These are phyloP conservation scores for Picea sitchensis DNA, from an alignment of 75 land plant species.

Conservation along the genomic window DNA sequence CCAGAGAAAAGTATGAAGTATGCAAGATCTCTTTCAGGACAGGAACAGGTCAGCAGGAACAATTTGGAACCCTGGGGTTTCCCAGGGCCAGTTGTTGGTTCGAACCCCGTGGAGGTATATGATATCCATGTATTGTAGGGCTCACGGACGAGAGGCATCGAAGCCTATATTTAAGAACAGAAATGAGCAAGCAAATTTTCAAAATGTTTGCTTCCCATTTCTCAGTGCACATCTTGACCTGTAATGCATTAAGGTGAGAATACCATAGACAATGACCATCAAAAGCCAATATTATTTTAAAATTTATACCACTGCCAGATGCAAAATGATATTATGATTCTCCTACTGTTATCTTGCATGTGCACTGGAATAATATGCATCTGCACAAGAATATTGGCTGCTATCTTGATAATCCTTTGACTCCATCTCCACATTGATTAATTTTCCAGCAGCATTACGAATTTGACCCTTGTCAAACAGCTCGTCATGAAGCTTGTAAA, in stretches of 20 bases:
- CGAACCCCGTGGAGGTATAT: background rate
- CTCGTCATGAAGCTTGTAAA: slow-evolving; percentile 28
- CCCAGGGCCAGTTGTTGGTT: background rate
- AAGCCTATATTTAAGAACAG: background rate
- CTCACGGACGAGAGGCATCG: background rate
- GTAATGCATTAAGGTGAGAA: background rate
- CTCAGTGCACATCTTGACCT: background rate
- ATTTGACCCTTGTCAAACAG: slow-evolving; percentile 18
- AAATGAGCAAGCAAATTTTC: background rate
- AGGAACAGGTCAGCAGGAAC: background rate
- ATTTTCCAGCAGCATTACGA: slow-evolving; percentile 1
- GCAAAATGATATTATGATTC: background rate
- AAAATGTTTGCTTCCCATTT: background rate
- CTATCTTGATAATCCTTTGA: slow-evolving; percentile 1
- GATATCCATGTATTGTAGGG: background rate
- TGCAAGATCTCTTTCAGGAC: background rate
- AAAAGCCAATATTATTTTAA: background rate
- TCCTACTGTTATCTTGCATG: slow-evolving; percentile 3
- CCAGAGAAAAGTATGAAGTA: background rate
- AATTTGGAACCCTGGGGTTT: background rate
- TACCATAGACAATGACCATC: background rate
- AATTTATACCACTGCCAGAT: background rate
- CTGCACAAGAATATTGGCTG: slow-evolving; percentile 2
- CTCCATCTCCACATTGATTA: background rate
- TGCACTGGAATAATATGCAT: background rate